Evolutionary conservation across 2,329 filamentous ascomycete species (phyloP).

Genomic region (Reticulascus tulasneorum): DNA sequence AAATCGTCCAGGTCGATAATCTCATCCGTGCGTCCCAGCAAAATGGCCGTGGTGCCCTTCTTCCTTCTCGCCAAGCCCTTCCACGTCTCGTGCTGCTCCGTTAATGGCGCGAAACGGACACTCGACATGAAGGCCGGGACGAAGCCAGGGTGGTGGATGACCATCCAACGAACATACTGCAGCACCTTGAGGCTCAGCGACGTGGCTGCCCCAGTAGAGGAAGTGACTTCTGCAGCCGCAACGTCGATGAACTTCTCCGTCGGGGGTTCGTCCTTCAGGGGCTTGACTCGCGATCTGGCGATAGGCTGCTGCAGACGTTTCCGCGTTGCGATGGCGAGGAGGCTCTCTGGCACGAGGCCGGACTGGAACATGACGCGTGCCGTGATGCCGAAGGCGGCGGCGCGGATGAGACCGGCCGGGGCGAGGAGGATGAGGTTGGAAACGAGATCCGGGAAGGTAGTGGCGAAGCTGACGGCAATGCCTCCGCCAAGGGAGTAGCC

Average conservation of each 20-base stretch:
- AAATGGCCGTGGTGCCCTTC: constrained; percentile 42
- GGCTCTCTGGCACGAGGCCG: constrained; percentile 48
- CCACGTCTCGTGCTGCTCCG: constrained; percentile 50
- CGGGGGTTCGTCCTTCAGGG: constrained; percentile 17
- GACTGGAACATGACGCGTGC: constrained; percentile 51
- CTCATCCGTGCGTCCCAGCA: constrained; percentile 48
- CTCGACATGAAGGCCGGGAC: constrained; percentile 57
- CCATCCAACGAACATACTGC: constrained; percentile 55
- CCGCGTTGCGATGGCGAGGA: constrained; percentile 46
- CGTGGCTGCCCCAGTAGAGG: constrained; percentile 21
- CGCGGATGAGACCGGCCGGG: constrained; percentile 68
- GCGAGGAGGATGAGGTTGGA: constrained; percentile 71
- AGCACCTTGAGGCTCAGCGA: constrained; percentile 33
- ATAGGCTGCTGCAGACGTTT: constrained; percentile 47
- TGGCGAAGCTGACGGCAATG: constrained; percentile 70
- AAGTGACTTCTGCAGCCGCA: constrained; percentile 37
- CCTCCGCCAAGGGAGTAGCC: constrained; percentile 83
- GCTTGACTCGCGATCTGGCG: constrained; percentile 27
- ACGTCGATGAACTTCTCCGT: constrained; percentile 30
- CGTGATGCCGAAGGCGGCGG: constrained; percentile 45
- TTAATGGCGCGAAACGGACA: constrained; percentile 50
- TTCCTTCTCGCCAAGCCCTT: constrained; percentile 36
- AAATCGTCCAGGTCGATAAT: constrained; percentile 51
- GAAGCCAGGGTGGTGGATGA: constrained; percentile 53
- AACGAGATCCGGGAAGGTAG: constrained; percentile 67